Conservation (phyloP, 495 filamentous ascomycete genomes). For the Poronia punctata region DNA sequence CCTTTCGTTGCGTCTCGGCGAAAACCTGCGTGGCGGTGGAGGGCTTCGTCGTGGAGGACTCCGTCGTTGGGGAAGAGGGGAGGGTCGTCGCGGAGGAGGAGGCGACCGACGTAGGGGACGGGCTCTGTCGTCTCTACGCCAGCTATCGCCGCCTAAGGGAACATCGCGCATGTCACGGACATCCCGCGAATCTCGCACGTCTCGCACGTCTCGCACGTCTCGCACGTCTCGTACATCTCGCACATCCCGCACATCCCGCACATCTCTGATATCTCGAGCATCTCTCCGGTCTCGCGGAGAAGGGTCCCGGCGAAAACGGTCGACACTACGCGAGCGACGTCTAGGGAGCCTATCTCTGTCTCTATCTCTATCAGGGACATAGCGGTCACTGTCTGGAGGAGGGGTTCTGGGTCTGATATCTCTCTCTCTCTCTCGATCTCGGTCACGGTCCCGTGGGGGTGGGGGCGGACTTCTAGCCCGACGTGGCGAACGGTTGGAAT, state of each 20-base stretch:
- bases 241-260: too few relatives aligned
- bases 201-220: conserved; percentile 6
- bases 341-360: too few relatives aligned
- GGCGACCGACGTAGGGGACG: conserved; percentile 29
- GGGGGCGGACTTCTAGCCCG: conserved; percentile 34
- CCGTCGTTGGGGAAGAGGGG: too few relatives aligned
- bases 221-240: conserved; percentile 10
- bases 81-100: too few relatives aligned
- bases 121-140: conserved; percentile 34
- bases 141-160: conserved; percentile 25
- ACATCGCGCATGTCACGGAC: conserved; percentile 6
- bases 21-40: conserved; percentile 32
- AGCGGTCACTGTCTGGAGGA: conserved; percentile 34
- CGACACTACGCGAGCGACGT: conserved; percentile 26
- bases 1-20: conserved; percentile 33
- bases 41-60: conserved; percentile 32
- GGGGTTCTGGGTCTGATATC: conserved; percentile 25
- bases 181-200: conserved; percentile 10
- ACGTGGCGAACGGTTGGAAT: conserved; percentile 40
- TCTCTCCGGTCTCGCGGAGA: conserved; percentile 26
- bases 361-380: conserved; percentile 26
- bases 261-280: conserved; percentile 15
- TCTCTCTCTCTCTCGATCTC: too few relatives aligned
- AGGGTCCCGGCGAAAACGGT: conserved; percentile 28
- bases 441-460: too few relatives aligned